A percentile compares a stretch with the other conserved stretches of the same genome.
These are phyloP conservation scores for Coemansia sp. DNA, from an alignment of 192 early-diverging fungal genomes.

Conservation along the genomic window DNA sequence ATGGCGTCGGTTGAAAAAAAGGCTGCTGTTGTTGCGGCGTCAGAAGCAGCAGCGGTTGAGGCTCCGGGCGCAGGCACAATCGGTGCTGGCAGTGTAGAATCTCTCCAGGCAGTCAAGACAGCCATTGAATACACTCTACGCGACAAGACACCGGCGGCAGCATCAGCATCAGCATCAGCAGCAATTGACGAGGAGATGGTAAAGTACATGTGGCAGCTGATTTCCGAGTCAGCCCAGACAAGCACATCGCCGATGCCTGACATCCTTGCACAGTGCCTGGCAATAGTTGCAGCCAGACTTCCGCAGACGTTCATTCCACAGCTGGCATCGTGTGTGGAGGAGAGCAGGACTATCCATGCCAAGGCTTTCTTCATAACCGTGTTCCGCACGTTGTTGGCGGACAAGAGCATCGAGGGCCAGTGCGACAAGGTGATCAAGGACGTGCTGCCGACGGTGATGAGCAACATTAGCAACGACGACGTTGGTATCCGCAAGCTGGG, in stretches of 20 bases:
- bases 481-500: constrained; percentile 33
- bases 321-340: constrained; percentile 20
- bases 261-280: constrained; percentile 33
- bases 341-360: constrained; percentile 7
- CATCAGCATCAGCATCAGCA: not conserved
- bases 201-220: constrained; percentile 19
- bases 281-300: constrained; percentile 26
- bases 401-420: constrained; percentile 26
- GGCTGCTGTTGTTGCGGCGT: not conserved
- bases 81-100: not conserved
- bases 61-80: not conserved
- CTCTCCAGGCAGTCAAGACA: constrained; percentile 35
- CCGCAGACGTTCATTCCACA: constrained; percentile 27
- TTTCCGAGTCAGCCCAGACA: constrained; percentile 19
- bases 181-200: constrained; percentile 3
- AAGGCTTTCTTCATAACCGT: constrained; percentile 37
- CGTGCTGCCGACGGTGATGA: constrained; percentile 24
- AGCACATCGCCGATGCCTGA: constrained; percentile 23
- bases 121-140: constrained; percentile 18
- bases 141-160: not conserved
- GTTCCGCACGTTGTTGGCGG: constrained; percentile 41
- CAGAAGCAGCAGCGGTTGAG: not conserved
- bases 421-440: constrained; percentile 38
- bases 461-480: constrained; percentile 25
- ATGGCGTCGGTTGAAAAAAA: not conserved